phyloP scores from a whole-genome alignment of 768 basidiomycete genomes.

The Kwoniella botswanensis region DNA sequence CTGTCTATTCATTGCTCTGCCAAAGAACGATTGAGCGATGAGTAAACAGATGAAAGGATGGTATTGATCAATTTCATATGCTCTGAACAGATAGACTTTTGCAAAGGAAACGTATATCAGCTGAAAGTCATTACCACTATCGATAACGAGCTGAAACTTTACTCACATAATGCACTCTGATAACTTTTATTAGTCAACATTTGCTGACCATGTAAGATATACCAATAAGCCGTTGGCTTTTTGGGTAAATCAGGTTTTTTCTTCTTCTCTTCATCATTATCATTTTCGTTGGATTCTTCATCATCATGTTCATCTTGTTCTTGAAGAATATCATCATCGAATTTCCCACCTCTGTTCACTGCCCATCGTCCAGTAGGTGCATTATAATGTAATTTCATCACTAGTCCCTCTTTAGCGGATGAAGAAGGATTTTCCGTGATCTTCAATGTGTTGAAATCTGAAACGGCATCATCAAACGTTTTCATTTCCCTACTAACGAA shows the following conservation, averaged over 20 bases:
- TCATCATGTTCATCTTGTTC: conserved; percentile 40
- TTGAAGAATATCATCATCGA: conserved; percentile 13
- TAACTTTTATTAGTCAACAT: conserved; percentile 84
- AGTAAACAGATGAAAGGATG: conserved; percentile 85
- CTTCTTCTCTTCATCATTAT: conserved; percentile 58
- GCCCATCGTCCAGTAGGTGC: conserved; percentile 30
- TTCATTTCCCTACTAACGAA: conserved; percentile 80
- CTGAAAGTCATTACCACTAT: neutral
- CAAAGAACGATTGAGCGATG: conserved; percentile 82
- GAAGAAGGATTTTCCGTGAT: conserved; percentile 35
- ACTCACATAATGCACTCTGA: conserved; percentile 87
- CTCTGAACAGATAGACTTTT: conserved; percentile 84
- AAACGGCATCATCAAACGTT: conserved; percentile 66
- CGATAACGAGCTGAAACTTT: too few relatives aligned
- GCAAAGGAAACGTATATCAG: neutral
- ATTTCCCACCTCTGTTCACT: conserved; percentile 6
- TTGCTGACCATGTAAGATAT: conserved; percentile 79
- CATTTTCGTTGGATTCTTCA: conserved; percentile 41
- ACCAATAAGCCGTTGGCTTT: conserved; percentile 33
- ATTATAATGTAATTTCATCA: conserved; percentile 54
- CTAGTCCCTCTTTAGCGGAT: neutral
- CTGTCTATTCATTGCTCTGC: conserved; percentile 90
- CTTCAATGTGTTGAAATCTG: conserved; percentile 8
- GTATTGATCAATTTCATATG: conserved; percentile 79
- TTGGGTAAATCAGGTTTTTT: conserved; percentile 29